Conservation (phyloP, 1,139 yeast species). For the Yamadazyma friedrichii region DNA sequence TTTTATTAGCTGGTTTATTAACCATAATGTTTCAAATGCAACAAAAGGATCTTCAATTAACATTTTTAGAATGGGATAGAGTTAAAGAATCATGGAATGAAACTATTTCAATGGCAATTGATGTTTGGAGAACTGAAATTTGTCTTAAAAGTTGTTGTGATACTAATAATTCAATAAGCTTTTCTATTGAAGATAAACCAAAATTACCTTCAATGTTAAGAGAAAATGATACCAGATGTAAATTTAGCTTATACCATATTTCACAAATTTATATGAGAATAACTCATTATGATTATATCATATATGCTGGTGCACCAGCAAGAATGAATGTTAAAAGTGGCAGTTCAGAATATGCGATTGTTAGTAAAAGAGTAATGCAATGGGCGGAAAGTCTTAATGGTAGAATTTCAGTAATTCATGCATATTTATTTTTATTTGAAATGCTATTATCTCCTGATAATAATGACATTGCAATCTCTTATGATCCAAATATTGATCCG, state of each 20-base stretch:
- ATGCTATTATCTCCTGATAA: conserved; percentile 48
- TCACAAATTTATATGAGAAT: conserved; percentile 64
- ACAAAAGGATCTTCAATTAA: conserved; percentile 59
- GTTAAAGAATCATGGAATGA: conserved; percentile 58
- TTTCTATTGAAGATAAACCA: conserved; percentile 11
- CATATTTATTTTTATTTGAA: conserved; percentile 57
- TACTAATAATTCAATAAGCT: conserved; percentile 16
- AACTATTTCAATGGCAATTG: conserved; percentile 58
- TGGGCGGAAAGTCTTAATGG: conserved; percentile 37
- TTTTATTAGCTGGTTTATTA: conserved; percentile 63
- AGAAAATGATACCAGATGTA: conserved; percentile 41
- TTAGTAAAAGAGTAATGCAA: conserved; percentile 43
- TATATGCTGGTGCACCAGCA: conserved; percentile 75
- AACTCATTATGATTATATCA: conserved; percentile 69
- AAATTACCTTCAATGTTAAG: conserved; percentile 23
- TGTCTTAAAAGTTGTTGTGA: conserved; percentile 31
- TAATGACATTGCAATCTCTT: conserved; percentile 28
- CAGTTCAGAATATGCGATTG: conserved; percentile 47
- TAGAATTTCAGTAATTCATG: conserved; percentile 50
- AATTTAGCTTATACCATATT: conserved; percentile 56
- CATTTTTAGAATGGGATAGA: conserved; percentile 31
- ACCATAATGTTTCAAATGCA: conserved; percentile 73
- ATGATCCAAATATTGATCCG: conserved; percentile 52
- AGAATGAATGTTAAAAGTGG: conserved; percentile 69
- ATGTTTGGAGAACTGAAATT: conserved; percentile 51